These are phyloP conservation scores for Ramichloridium luteum DNA, from an alignment of 2,329 filamentous ascomycete species.

Conservation along the genomic window DNA sequence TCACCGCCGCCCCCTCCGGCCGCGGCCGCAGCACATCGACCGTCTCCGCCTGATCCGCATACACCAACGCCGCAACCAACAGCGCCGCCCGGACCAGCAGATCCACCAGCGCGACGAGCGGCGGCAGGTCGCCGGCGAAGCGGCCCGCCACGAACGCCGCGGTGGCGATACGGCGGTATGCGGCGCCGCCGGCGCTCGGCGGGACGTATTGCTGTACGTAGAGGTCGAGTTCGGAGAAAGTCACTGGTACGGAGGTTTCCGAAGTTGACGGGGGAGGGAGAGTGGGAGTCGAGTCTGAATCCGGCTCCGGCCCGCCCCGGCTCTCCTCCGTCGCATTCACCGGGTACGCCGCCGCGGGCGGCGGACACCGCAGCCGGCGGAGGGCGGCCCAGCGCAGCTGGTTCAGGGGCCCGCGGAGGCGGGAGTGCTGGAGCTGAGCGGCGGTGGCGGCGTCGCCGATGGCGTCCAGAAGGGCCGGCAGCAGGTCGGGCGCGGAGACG, in stretches of 20 bases:
- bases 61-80: constrained; percentile 15
- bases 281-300: background rate
- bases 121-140: constrained; percentile 27
- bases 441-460: constrained; percentile 9
- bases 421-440: background rate
- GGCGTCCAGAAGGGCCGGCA: constrained; percentile 35
- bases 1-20: constrained; percentile 2
- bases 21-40: constrained; percentile 19
- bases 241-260: constrained; percentile 16
- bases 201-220: constrained; percentile 21
- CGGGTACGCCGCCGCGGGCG: constrained; percentile 28
- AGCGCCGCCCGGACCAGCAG: constrained; percentile 15
- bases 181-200: constrained; percentile 12
- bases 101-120: constrained; percentile 21
- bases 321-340: constrained; percentile 8
- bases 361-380: constrained; percentile 28
- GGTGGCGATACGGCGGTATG: constrained; percentile 28
- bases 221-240: constrained; percentile 29
- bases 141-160: constrained; percentile 33
- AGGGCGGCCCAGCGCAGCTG: constrained; percentile 28
- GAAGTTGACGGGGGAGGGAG: constrained; percentile 5
- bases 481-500: constrained; percentile 42
- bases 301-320: constrained; percentile 5
- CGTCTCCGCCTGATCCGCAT: constrained; percentile 9
- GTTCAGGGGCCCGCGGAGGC: constrained; percentile 10